Percentiles rank a stretch among this genome's conserved stretches.
These are phyloP conservation scores for Nannochloropsis oceanica DNA, from an alignment of 108 stramenopile species.

Conservation along the genomic window DNA sequence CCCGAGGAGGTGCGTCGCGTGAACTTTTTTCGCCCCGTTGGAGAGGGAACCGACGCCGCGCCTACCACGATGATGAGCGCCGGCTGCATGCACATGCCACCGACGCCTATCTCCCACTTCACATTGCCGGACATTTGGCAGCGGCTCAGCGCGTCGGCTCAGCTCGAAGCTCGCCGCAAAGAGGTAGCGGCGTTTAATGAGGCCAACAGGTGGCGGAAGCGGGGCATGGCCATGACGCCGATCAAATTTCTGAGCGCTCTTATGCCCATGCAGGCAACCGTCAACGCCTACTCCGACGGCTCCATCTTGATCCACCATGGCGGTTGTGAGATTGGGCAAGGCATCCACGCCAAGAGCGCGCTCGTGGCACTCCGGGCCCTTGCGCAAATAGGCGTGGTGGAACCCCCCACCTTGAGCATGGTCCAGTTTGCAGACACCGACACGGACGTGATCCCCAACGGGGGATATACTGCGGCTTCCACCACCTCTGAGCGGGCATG, in stretches of 20 bases:
- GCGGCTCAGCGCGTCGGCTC: background rate
- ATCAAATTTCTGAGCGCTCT: constrained; percentile 12
- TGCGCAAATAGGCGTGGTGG: background rate
- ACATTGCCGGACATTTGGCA: background rate
- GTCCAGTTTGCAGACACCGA: background rate
- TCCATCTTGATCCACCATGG: constrained; percentile 11
- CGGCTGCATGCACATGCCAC: background rate
- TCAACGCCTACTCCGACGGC: constrained; percentile 27
- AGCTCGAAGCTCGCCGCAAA: background rate
- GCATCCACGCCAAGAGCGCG: constrained; percentile 34
- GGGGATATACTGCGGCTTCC: constrained; percentile 17
- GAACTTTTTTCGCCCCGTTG: constrained; percentile 5
- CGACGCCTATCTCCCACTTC: background rate
- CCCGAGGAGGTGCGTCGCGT: constrained; percentile 1
- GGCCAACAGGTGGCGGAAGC: constrained; percentile 6
- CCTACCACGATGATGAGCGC: background rate
- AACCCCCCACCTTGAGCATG: background rate
- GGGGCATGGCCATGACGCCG: constrained; percentile 10
- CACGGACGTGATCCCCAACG: constrained; percentile 20
- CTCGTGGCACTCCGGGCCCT: constrained; percentile 14
- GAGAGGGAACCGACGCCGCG: background rate
- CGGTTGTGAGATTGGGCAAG: constrained; percentile 37
- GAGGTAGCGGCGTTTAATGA: constrained; percentile 1
- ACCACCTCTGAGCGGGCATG: constrained; percentile 18
- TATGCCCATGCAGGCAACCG: background rate